Evolutionary conservation across 1,284 basidiomycete genomes (phyloP), one percentile per base, ranked within the genome.

Genomic region (Ceratobasidium sp.): DNA sequence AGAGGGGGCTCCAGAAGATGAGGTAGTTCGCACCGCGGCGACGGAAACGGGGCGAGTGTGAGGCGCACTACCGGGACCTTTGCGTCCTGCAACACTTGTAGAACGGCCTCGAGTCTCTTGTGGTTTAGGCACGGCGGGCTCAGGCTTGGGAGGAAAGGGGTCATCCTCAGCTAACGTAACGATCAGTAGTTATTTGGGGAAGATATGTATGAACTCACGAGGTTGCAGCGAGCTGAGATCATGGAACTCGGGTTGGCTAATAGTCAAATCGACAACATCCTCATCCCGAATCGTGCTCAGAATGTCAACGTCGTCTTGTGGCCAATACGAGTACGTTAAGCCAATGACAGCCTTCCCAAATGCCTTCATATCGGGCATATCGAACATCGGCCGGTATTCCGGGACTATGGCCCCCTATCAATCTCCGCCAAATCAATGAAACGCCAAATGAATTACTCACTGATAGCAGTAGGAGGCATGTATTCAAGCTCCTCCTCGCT

Each of bases 401-500:
- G 75, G 1, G 15, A 69, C 51, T 51, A 72, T 1, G 41, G 1
- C 56, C 22, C 51, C 59, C 4, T 75, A 64, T 36, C 33, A 62
- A 75, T 22, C 53, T 17, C 47, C 15, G n/a, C 19, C 17, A 50
- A 17, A 62, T 1, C 29, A 15, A 44, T n/a, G n/a, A 17, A 47
- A 22, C 29, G 36, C 6, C 4, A 19, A 48, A 48, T 41, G 17
- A 50, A 73, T 48, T 62, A 82, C 88, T 77, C 77, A 92, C 92
- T 87, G 22, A 88, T 82, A 8, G 87, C 87, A 77, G 89, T 91
- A 6, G 92, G 92, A 36, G 92, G 86, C 87, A 91, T 90, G 79
- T 93, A 93, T 80, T 94, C 93, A 48, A 93, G 85, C 80, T 93
- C 92, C 77, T 90, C 90, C 71, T 85, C 84, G 75, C 89, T 89